Conservation (phyloP, 192 early-diverging fungal genomes). For the Lunasporangiospora selenospora region DNA sequence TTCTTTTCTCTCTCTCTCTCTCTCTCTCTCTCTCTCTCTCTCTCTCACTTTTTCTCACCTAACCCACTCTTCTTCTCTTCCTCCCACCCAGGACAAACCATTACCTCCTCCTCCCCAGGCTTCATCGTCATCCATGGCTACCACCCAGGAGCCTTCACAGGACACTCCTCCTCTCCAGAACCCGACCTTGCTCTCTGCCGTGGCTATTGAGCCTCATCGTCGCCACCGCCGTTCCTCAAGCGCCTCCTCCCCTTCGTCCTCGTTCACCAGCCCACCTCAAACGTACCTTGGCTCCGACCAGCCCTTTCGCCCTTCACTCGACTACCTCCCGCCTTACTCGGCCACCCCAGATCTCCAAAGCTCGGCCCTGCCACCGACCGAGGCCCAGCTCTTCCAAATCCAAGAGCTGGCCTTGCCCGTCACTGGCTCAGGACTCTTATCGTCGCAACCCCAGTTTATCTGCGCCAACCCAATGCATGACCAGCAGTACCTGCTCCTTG, state of each 20-base stretch:
- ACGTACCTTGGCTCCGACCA: too few relatives aligned
- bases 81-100: constrained; percentile 16
- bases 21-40: constrained; percentile 1
- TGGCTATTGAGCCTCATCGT: neutral
- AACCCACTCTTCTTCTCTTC: neutral
- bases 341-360: neutral
- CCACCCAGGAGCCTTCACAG: neutral
- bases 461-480: constrained; percentile 46
- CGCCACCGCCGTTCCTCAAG: neutral
- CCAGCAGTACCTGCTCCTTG: constrained; percentile 42
- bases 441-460: constrained; percentile 7
- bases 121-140: neutral
- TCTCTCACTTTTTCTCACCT: neutral
- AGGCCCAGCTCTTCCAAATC: constrained; percentile 33
- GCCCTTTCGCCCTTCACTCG: neutral
- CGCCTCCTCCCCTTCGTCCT: too few relatives aligned
- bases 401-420: constrained; percentile 25
- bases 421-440: neutral
- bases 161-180: neutral
- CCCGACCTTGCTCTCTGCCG: neutral
- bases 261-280: too few relatives aligned
- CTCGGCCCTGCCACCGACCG: constrained; percentile 21
- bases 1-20: neutral
- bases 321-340: constrained; percentile 35
- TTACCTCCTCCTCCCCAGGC: constrained; percentile 7